Conservation (phyloP, 164 flowering plant genomes). For the Dillenia turbinata region DNA sequence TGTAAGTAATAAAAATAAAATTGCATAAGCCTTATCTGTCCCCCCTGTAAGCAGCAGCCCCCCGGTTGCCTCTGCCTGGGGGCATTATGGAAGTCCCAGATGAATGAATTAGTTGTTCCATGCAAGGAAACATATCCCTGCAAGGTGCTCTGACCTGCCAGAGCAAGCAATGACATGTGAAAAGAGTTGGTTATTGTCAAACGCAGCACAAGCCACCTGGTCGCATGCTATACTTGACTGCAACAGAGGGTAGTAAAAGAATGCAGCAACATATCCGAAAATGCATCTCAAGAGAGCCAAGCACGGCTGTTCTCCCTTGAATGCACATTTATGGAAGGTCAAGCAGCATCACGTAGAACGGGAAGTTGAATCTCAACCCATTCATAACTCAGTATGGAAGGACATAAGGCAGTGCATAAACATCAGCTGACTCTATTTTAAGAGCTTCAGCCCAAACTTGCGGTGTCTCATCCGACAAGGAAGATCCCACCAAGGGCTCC, state of each 20-base stretch:
- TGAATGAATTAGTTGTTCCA: constrained; percentile 17
- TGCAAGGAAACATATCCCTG: constrained; percentile 12
- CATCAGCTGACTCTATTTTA: constrained; percentile 55
- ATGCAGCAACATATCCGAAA: constrained; percentile 23
- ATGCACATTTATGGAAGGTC: constrained; percentile 5
- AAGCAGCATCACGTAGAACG: neutral
- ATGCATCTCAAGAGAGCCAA: constrained; percentile 17
- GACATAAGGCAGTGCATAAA: constrained; percentile 76
- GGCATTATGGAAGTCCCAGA: constrained; percentile 9
- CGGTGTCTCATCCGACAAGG: constrained; percentile 26
- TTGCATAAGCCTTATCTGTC: constrained; percentile 23
- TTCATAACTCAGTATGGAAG: constrained; percentile 54
- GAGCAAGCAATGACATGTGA: constrained; percentile 18
- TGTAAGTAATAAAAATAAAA: constrained; percentile 9
- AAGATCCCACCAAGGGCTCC: constrained; percentile 25
- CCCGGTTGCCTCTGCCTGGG: constrained; percentile 6
- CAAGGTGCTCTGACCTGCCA: constrained; percentile 18
- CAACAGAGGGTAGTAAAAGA: constrained; percentile 13
- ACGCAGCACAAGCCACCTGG: constrained; percentile 10
- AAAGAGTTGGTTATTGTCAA: constrained; percentile 15
- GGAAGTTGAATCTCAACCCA: constrained; percentile 3
- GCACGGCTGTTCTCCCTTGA: constrained; percentile 14
- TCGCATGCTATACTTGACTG: constrained; percentile 20
- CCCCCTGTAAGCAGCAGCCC: constrained; percentile 13
- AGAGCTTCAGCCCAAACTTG: constrained; percentile 70